phyloP scores from a whole-genome alignment of 148 eudicot species.

The Cornus suecica region DNA sequence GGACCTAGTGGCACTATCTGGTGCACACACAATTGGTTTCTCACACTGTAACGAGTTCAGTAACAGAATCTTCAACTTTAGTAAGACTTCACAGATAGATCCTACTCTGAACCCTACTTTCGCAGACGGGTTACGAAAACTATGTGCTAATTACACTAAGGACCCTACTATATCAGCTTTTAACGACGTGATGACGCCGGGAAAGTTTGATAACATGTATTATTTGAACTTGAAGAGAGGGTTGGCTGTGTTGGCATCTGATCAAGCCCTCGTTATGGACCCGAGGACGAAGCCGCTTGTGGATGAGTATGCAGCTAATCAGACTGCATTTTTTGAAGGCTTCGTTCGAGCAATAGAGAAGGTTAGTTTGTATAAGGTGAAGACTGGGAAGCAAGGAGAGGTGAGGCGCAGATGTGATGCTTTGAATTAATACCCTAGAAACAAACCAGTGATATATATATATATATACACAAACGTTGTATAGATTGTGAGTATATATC shows the following conservation, averaged over 20 bases:
- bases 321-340: conserved; percentile 39
- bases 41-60: conserved; percentile 44
- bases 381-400: conserved; percentile 38
- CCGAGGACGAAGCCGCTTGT: conserved; percentile 37
- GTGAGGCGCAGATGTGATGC: conserved; percentile 17
- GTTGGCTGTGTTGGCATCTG: conserved; percentile 35
- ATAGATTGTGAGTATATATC: too few species aligned
- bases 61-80: conserved; percentile 30
- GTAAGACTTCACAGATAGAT: conserved; percentile 2
- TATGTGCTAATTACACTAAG: not conserved
- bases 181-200: conserved; percentile 28
- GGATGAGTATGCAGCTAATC: conserved; percentile 33
- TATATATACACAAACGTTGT: too few species aligned
- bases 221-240: conserved; percentile 36
- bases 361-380: conserved; percentile 24
- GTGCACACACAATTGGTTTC: conserved; percentile 52
- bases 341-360: conserved; percentile 38
- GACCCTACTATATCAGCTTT: conserved; percentile 14
- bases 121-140: conserved; percentile 7
- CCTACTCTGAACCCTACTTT: conserved; percentile 2
- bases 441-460: too few species aligned
- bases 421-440: too few species aligned
- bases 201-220: conserved; percentile 55
- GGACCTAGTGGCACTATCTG: conserved; percentile 35
- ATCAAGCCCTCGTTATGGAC: conserved; percentile 34